phyloP scores from a whole-genome alignment of 225 moss, liverwort and hornwort genomes.

The Neckera pumila region DNA sequence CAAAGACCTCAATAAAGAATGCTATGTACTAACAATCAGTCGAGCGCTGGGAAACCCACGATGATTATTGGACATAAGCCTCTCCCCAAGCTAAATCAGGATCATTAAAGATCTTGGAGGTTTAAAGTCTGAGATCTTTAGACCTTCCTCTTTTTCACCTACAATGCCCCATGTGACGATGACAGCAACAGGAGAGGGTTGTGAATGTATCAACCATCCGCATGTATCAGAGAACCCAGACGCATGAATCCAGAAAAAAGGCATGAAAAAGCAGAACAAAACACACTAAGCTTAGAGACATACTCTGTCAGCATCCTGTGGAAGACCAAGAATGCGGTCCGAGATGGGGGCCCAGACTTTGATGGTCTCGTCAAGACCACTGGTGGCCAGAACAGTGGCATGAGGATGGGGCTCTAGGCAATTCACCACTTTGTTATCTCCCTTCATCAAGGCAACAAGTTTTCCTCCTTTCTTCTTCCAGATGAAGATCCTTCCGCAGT shows the following conservation, averaged over 20 bases:
- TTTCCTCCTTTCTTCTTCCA: constrained; percentile 82
- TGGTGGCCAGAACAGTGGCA: constrained; percentile 71
- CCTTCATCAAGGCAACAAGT: constrained; percentile 61
- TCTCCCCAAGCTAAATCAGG: background rate
- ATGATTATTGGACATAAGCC: background rate
- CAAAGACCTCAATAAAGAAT: background rate
- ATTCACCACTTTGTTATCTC: constrained; percentile 73
- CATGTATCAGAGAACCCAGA: background rate
- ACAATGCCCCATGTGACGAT: background rate
- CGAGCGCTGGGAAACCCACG: background rate
- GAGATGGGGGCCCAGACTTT: constrained; percentile 88
- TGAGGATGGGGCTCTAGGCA: constrained; percentile 86
- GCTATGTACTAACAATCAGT: background rate
- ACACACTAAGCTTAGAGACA: background rate
- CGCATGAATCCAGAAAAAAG: background rate
- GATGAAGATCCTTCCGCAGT: constrained; percentile 86
- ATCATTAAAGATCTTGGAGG: background rate
- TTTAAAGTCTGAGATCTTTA: background rate
- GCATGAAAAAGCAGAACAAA: background rate
- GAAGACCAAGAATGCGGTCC: constrained; percentile 41
- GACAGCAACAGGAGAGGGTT: background rate
- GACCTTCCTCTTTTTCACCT: background rate
- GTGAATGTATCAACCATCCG: too few relatives aligned
- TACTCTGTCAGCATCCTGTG: constrained; percentile 59
- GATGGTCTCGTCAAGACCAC: constrained; percentile 67